Evolutionary conservation across 2,329 filamentous ascomycete genomes (phyloP).

Genomic region (Botrytis tulipae): DNA sequence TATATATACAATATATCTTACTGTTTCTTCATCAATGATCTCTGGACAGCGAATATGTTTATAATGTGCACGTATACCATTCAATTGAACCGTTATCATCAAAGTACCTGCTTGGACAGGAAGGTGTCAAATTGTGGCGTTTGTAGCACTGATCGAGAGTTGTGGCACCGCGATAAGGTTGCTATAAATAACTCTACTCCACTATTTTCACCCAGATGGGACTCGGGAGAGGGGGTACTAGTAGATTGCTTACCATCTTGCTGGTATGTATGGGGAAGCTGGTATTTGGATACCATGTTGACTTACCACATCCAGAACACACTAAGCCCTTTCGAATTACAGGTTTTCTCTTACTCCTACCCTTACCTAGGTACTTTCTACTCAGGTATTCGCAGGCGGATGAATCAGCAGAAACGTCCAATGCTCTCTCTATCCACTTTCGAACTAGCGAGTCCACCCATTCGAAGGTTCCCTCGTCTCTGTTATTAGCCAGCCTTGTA

Average conservation of each 20-base stretch:
- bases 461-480: neutral
- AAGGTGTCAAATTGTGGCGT: neutral
- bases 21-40: neutral
- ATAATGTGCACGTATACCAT: neutral
- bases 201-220: neutral
- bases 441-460: neutral
- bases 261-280: neutral
- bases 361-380: neutral
- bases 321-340: neutral
- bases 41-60: neutral
- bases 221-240: too few species aligned
- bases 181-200: neutral
- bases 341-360: neutral
- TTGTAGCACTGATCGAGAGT: neutral
- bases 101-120: neutral
- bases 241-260: neutral
- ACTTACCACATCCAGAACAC: neutral
- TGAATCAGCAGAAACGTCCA: neutral
- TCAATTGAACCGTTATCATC: neutral
- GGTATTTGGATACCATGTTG: neutral
- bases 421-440: neutral
- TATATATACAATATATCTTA: neutral
- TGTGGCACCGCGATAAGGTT: neutral
- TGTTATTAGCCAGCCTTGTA: neutral
- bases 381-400: neutral